Base-by-base conservation (phyloP, 148 eudicot species). In the Rhododendron ferrugineum region DNA sequence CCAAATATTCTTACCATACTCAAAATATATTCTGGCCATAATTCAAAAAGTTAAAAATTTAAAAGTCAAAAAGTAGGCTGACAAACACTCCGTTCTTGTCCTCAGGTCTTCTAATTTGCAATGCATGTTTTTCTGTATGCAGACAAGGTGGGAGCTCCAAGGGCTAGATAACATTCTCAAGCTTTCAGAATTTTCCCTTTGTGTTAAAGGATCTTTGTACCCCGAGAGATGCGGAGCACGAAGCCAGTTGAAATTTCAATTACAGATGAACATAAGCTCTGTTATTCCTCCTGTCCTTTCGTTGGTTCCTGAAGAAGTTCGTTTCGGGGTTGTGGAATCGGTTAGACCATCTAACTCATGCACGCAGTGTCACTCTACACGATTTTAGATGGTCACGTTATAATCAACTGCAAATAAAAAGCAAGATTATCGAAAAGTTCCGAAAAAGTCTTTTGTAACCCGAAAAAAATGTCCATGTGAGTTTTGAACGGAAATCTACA, bases 111-210 rank as follows among this genome's bases (percentile, higher is more conserved):
- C 62, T 46, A 11, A 74, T 28, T 58, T 64, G 23, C 14, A 50
- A 47, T 22, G 40, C 26, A 23, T 8, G 40, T 89, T 50, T 50
- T 50, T 50, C 16, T 50, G 54, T 50, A 50, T 2, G 87, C 91
- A 96, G 99, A 87, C 91, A 60, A 92, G 93, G 84, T 96, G 99
- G 99, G 91, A 96, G 90, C 98, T 96, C 60, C 90, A 89, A 72
- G 99, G 99, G 70, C 88, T 96, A 77, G 94, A 93, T 64, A 90
- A 93, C 84, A 83, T 91, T 34, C 88, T 90, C 82, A 90, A 90
- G 89, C 98, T 98, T 26, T 85, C 90, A 89, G 91, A 93, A 42
- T 96, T 96, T 83, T 85, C 89, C 30, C 94, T 96, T 8, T 90
- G 89, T 80, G 99, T 96, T 18, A 87, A 92, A 76, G 99, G 99